Evolutionary conservation across 495 filamentous ascomycete species (phyloP).

Genomic region (Penicillium atrosanguineum): DNA sequence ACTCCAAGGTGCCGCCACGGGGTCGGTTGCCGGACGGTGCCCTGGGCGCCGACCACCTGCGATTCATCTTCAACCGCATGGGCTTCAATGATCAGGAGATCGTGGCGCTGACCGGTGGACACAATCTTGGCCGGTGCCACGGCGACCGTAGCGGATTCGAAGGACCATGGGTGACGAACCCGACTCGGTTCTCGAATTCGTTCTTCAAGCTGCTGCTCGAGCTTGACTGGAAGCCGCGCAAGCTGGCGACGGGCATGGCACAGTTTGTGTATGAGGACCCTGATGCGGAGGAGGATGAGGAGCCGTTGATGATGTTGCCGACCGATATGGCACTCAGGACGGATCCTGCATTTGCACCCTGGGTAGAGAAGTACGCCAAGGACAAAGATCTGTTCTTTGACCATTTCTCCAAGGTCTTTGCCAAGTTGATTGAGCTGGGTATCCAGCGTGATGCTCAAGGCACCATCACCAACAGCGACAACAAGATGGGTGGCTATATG

Average conservation of each 20-base stretch:
- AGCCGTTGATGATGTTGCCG: conserved; percentile 56
- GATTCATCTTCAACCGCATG: conserved; percentile 60
- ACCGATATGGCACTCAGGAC: conserved; percentile 43
- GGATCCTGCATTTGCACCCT: conserved; percentile 41
- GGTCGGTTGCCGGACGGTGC: conserved; percentile 60
- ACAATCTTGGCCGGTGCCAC: conserved; percentile 61
- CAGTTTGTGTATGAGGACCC: conserved; percentile 61
- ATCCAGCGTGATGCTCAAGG: conserved; percentile 53
- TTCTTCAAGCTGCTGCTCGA: conserved; percentile 57
- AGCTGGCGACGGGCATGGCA: conserved; percentile 48
- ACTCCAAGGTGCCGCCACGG: conserved; percentile 54
- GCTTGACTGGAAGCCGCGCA: conserved; percentile 55
- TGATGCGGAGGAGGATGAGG: conserved; percentile 49
- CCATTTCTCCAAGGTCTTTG: conserved; percentile 58
- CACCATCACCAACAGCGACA: conserved; percentile 50
- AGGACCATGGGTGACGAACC: conserved; percentile 63
- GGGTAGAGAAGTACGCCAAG: conserved; percentile 57
- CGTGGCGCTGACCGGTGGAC: conserved; percentile 58
- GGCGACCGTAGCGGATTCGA: conserved; percentile 59
- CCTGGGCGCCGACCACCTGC: conserved; percentile 56
- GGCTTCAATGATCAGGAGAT: conserved; percentile 66
- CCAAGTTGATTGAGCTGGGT: conserved; percentile 61
- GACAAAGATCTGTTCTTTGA: conserved; percentile 63
- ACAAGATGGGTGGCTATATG: conserved; percentile 51
- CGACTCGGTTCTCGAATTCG: conserved; percentile 62